Conservation (phyloP, 164 flowering plant genomes). For the Liquidambar formosana region DNA sequence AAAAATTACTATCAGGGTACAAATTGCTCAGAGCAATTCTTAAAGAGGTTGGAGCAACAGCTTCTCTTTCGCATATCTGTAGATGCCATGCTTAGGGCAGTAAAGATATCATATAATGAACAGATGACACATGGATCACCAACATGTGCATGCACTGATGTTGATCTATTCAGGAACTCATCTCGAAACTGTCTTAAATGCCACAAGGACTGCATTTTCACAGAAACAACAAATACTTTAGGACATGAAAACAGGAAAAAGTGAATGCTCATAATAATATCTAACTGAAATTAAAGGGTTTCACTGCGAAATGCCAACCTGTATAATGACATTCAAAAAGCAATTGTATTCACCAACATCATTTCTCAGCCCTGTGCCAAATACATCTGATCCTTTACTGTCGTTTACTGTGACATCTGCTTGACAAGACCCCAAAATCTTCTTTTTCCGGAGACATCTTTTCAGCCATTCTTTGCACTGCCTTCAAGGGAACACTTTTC, state of each 20-base stretch:
- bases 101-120: slow-evolving; percentile 79
- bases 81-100: slow-evolving; percentile 63
- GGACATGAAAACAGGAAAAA: not conserved
- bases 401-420: slow-evolving; percentile 26
- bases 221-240: slow-evolving; percentile 21
- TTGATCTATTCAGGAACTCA: slow-evolving; percentile 71
- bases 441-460: slow-evolving; percentile 22
- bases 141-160: slow-evolving; percentile 71
- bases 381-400: slow-evolving; percentile 31
- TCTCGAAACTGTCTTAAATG: slow-evolving; percentile 78
- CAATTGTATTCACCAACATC: slow-evolving; percentile 98
- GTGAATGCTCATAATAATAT: no score
- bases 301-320: slow-evolving; percentile 43
- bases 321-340: slow-evolving; percentile 96
- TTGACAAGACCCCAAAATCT: slow-evolving; percentile 20
- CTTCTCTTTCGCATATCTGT: slow-evolving; percentile 55
- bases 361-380: slow-evolving; percentile 82
- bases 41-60: slow-evolving; percentile 83
- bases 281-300: not conserved
- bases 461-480: slow-evolving; percentile 23
- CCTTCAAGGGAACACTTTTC: slow-evolving; percentile 33
- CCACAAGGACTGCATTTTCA: slow-evolving; percentile 74
- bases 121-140: slow-evolving; percentile 97
- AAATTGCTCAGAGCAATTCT: slow-evolving; percentile 90
- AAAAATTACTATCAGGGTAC: slow-evolving; percentile 91